These are phyloP conservation scores for Huntiella abstrusa DNA, from an alignment of 2,329 filamentous ascomycete species.

Conservation along the genomic window DNA sequence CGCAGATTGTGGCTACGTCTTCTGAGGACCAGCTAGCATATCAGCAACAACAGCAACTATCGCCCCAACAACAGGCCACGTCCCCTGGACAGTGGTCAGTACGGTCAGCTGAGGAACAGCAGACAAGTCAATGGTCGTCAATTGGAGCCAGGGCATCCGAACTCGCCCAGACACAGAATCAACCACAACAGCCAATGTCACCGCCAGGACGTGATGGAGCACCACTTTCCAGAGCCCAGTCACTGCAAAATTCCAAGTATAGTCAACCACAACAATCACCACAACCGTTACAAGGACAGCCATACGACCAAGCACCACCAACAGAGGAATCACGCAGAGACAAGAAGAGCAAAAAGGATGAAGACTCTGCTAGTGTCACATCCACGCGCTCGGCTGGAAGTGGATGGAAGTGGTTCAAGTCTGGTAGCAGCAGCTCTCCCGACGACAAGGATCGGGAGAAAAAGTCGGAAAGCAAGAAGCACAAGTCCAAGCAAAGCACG, in stretches of 20 bases:
- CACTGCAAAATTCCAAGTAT: background rate
- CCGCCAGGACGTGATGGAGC: background rate
- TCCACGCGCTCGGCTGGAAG: conserved; percentile 48
- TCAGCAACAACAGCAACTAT: conserved; percentile 3
- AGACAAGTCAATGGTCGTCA: conserved; percentile 2
- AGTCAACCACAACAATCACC: conserved; percentile 32
- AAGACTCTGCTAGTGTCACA: conserved; percentile 36
- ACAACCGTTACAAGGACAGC: conserved; percentile 21
- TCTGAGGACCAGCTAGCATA: conserved; percentile 16
- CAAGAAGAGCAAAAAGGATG: conserved; percentile 48
- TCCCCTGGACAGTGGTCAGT: conserved; percentile 4
- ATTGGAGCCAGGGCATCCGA: background rate
- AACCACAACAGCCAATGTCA: conserved; percentile 8
- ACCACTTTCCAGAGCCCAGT: background rate
- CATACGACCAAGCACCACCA: conserved; percentile 26
- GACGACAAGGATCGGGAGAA: conserved; percentile 56
- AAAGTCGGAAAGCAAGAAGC: conserved; percentile 45
- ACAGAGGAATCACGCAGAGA: conserved; percentile 45
- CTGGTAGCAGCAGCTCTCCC: conserved; percentile 27
- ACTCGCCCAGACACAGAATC: conserved; percentile 6
- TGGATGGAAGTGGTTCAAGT: conserved; percentile 60
- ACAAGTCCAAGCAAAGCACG: conserved; percentile 41
- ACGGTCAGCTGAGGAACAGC: conserved; percentile 6
- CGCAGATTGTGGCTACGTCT: conserved; percentile 48
- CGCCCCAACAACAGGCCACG: background rate